Evolutionary conservation across 768 basidiomycete species (phyloP), one percentile per base, ranked within the genome.

Genomic region (Mycena vitilis): DNA sequence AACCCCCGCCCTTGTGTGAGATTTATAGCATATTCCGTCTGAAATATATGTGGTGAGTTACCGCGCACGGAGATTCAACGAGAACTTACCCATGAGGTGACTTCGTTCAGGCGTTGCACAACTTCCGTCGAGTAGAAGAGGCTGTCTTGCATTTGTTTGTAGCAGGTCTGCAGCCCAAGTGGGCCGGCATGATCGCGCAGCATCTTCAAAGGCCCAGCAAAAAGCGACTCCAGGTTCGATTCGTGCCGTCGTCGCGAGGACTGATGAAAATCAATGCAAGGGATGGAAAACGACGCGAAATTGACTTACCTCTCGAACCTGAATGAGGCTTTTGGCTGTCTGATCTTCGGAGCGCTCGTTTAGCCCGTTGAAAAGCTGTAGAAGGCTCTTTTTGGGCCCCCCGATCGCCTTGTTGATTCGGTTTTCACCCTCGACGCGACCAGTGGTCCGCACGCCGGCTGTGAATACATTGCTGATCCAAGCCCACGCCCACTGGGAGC

Each of bases 401-500:
- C 73, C 71, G 44, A 81, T 52, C 2, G 20, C 34, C 48, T 78
- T 77, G 57, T 75, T 78, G 22, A 78, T 66, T 1, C 74, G 55
- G 63, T 80, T 80, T 56, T 80, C 79, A 3, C 53, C 60, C 56
- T 81, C 78, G 0, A 77, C 72, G 4, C 75, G 64, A 0, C 81
- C 78, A 68, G 75, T 79, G 40, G 79, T 82, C 4, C 78, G 30
- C 1, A 80, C 73, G 2, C 80, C 80, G 22, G 70, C 75, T 5
- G 80, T 80, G 56, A 79, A 82, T 12, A 65, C 42, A 38, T 63
- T 54, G 42, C 73, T 72, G 1, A 78, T 54, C 68, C 73, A 82
- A 18, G 78, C 73, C 78, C 77, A 80, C 18, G 79, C 81, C 80
- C 80, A 82, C 8, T 73, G 75, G 12, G 75, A 62, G 0, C 74